A percentile compares a stretch with the other conserved stretches of the same genome.
phyloP scores from a whole-genome alignment of 768 basidiomycete species.

The Lactifluus rugatus region DNA sequence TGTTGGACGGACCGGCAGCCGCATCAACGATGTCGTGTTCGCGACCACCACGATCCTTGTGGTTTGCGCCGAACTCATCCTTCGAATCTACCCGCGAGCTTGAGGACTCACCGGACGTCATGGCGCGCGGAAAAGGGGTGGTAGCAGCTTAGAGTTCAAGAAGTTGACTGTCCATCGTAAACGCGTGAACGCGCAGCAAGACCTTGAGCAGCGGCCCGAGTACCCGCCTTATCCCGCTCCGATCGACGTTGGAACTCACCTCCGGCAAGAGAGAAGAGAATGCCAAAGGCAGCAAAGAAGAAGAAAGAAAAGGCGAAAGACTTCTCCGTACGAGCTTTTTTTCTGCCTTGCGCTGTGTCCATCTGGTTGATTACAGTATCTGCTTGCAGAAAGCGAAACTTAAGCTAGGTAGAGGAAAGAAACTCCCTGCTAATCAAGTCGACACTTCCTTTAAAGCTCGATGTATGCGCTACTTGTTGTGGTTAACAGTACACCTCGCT shows the following conservation, averaged over 20 bases:
- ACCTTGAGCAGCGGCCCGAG: neutral
- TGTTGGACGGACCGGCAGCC: conserved; percentile 1
- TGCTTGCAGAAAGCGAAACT: conserved; percentile 78
- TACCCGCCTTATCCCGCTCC: neutral
- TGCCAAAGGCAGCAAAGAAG: conserved; percentile 87
- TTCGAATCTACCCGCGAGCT: neutral
- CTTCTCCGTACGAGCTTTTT: conserved; percentile 49
- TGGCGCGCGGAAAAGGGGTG: neutral
- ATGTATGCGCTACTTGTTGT: conserved; percentile 37
- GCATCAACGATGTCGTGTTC: neutral
- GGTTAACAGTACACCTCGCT: neutral
- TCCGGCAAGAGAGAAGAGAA: too few relatives aligned
- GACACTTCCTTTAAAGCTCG: conserved; percentile 95
- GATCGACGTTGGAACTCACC: too few relatives aligned
- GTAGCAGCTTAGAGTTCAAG: neutral
- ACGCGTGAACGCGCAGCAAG: neutral
- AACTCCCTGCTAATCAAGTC: conserved; percentile 69
- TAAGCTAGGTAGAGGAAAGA: conserved; percentile 94
- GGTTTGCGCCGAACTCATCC: neutral
- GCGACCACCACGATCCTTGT: neutral
- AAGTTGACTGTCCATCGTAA: neutral
- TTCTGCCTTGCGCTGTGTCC: neutral
- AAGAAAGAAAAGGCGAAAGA: conserved; percentile 82
- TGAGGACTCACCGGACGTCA: neutral
- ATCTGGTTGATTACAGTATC: neutral